Evolutionary conservation across 352 stramenopile species (phyloP).

Genomic region (Elongisporangium undulatum): DNA sequence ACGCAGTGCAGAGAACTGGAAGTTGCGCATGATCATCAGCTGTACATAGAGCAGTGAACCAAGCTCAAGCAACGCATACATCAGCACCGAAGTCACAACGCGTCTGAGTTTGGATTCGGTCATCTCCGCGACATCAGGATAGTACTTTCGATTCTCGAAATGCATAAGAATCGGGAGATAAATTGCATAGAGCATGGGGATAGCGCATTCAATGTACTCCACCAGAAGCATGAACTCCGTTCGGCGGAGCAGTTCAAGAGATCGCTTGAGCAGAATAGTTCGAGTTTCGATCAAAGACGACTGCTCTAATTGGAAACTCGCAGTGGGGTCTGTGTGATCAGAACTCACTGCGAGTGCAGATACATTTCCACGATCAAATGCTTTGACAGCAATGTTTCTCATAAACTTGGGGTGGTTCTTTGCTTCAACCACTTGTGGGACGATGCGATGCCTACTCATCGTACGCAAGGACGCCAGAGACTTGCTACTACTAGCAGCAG

Average conservation of each 20-base stretch:
- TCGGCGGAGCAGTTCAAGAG: neutral
- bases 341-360: no score
- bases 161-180: constrained; percentile 2
- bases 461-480: no score
- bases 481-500: no score
- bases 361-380: no score
- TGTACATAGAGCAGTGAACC: constrained; percentile 12
- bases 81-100: constrained; percentile 9
- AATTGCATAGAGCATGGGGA: constrained; percentile 3
- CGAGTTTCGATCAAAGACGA: no score
- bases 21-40: constrained; percentile 2
- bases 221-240: constrained; percentile 5
- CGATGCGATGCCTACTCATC: no score
- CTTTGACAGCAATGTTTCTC: no score
- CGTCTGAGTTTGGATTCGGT: neutral
- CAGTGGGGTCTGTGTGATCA: no score
- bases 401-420: no score
- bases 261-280: neutral
- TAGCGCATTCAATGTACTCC: constrained; percentile 6
- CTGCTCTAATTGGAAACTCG: no score
- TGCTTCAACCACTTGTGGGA: no score
- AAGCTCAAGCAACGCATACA: constrained; percentile 13
- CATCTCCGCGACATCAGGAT: constrained; percentile 1
- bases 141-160: constrained; percentile 3
- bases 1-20: constrained; percentile 13